Evolutionary conservation across 2,329 filamentous ascomycete genomes (phyloP).

Genomic region (Venturia pyrina): DNA sequence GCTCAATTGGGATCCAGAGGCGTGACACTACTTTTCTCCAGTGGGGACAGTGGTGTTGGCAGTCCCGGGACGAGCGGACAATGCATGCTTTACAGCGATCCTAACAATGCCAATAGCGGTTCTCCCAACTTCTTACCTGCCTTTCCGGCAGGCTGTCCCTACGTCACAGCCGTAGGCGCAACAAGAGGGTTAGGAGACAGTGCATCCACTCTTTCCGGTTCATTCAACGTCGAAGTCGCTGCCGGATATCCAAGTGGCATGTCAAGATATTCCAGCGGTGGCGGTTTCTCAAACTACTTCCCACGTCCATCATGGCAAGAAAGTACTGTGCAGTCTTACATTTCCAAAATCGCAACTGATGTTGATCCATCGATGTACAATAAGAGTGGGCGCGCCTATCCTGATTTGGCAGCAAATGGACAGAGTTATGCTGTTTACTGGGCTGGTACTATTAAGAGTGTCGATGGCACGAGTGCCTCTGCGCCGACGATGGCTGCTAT

Average conservation of each 20-base stretch:
- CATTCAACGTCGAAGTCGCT: constrained; percentile 19
- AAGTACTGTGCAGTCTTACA: constrained; percentile 1
- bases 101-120: constrained; percentile 32
- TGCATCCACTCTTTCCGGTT: constrained; percentile 16
- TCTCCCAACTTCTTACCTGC: constrained; percentile 33
- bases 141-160: constrained; percentile 39
- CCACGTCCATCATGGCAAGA: constrained; percentile 16
- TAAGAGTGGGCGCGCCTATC: constrained; percentile 12
- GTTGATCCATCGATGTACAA: constrained; percentile 15
- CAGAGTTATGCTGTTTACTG: constrained; percentile 6
- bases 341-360: constrained; percentile 18
- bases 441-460: not conserved
- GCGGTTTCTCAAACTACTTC: constrained; percentile 37
- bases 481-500: constrained; percentile 44
- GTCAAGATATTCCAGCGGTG: not conserved
- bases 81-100: constrained; percentile 35
- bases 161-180: constrained; percentile 36
- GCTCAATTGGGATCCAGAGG: constrained; percentile 30
- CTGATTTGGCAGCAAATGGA: constrained; percentile 12
- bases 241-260: constrained; percentile 3
- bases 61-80: constrained; percentile 19
- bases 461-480: constrained; percentile 13
- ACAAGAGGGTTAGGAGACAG: not conserved
- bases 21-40: constrained; percentile 30
- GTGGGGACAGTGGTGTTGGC: constrained; percentile 30